Base-by-base conservation (phyloP, 2,329 filamentous ascomycete species). In the Arthroderma sp. region DNA sequence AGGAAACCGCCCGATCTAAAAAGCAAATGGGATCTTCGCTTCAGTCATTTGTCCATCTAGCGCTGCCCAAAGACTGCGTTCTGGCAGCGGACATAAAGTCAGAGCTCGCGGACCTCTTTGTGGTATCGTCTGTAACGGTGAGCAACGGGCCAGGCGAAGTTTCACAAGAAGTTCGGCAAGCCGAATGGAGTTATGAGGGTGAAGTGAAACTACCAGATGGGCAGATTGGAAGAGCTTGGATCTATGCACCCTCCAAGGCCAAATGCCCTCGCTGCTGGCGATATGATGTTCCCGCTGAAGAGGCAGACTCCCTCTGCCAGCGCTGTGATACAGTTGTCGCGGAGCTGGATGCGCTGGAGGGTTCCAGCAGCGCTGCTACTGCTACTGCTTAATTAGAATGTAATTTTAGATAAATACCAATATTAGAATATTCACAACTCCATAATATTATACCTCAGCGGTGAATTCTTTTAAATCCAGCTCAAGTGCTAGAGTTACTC, bases 211-310 rank as follows among this genome's bases (percentile, higher is more conserved):
- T 67, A 1, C 53, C 54, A 0, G 54, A 53, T 45, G 63, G 58
- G 10, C 47, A 51, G 4, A 56, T 54, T 43, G 65, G 63, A 2
- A 58, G 46, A 2, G 63, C 61, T 4, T 57, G 64, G 56, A 61
- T 69, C 15, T 68, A 69, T 50, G 60, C 72, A 6, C 72, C 79
- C 0, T 60, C 61, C 9, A 63, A 66, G 8, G 65, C 71, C 39
- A 98, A 96, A 63, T 98, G 91, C 60, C 72, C 77, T 1, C 73
- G 91, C 42, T 98, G 91, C 66, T 98, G 91, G 91, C 77, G 83
- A 50, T 94, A 86, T 61, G 72, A 83, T 27, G 80, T 83, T n/a
- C 68, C 74, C 36, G 7, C 47, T 15, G 53, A 60, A 38, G 37
- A 53, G 3, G 43, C 51, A 42, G 50, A 53, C n/a, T 62, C 68